Percentiles rank a stretch among this genome's conserved stretches.
Conservation (phyloP, 1,284 basidiomycete species). For the Amylostereum areolatum region DNA sequence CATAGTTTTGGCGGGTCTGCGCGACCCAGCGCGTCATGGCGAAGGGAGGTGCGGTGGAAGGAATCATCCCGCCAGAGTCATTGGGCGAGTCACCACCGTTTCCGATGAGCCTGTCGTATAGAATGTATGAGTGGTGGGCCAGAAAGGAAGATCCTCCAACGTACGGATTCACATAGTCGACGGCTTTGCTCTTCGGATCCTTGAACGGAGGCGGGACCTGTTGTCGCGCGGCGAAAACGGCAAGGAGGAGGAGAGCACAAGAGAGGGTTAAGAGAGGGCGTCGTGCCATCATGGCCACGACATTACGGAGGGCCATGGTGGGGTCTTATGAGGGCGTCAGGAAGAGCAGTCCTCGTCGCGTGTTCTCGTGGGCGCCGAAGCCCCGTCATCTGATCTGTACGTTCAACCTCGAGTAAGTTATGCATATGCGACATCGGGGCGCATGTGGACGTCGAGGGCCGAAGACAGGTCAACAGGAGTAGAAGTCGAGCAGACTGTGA, state of each 20-base stretch:
- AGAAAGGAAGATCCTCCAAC: too few species aligned
- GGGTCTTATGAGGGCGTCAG: too few species aligned
- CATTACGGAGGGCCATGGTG: too few species aligned
- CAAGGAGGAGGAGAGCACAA: not conserved
- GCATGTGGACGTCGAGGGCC: too few species aligned
- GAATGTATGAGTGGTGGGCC: not conserved
- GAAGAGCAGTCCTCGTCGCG: too few species aligned
- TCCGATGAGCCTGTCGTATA: conserved; percentile 46
- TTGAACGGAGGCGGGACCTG: conserved; percentile 8
- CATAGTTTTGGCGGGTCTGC: conserved; percentile 66
- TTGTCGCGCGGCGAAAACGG: not conserved
- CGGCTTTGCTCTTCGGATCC: conserved; percentile 33
- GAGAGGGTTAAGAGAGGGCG: not conserved
- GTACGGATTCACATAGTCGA: conserved; percentile 53
- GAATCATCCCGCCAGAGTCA: conserved; percentile 64
- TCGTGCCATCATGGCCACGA: too few species aligned
- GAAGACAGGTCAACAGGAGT: too few species aligned
- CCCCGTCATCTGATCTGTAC: too few species aligned
- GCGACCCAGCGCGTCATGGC: conserved; percentile 80
- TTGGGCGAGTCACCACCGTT: conserved; percentile 68
- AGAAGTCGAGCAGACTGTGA: too few species aligned
- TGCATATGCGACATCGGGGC: too few species aligned
- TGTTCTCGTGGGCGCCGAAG: too few species aligned
- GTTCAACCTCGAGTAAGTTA: too few species aligned
- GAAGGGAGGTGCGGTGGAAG: conserved; percentile 72